Conservation (phyloP, 2,329 filamentous ascomycete genomes). For the Fusarium buxicola region DNA sequence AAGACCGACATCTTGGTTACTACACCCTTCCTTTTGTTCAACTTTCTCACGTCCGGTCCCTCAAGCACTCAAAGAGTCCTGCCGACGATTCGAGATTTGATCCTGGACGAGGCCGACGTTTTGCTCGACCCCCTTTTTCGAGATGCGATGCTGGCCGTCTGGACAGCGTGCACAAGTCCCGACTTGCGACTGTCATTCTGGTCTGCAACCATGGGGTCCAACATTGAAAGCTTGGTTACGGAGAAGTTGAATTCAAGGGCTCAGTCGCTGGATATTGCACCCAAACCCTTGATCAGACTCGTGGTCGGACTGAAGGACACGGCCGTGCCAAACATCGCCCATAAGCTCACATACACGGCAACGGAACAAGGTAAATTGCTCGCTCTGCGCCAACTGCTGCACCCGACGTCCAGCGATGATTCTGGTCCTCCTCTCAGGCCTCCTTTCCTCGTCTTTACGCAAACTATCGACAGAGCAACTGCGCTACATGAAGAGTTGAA, state of each 20-base stretch:
- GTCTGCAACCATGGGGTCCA: constrained; percentile 98
- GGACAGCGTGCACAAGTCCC: constrained; percentile 79
- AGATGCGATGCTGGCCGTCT: constrained; percentile 86
- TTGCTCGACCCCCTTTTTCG: constrained; percentile 91
- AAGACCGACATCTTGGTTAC: constrained; percentile 57
- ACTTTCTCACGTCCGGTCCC: constrained; percentile 69
- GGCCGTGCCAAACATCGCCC: constrained; percentile 90
- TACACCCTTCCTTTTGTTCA: constrained; percentile 73
- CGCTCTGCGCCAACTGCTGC: constrained; percentile 88
- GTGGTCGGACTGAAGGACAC: constrained; percentile 98
- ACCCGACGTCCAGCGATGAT: constrained; percentile 70
- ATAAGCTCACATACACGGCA: constrained; percentile 90
- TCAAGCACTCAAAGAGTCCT: constrained; percentile 63
- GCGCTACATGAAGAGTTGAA: constrained; percentile 90
- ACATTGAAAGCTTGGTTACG: constrained; percentile 82
- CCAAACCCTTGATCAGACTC: constrained; percentile 76
- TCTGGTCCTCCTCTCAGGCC: constrained; percentile 76
- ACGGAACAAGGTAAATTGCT: constrained; percentile 95
- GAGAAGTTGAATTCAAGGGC: constrained; percentile 72
- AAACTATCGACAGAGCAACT: constrained; percentile 91
- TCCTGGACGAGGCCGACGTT: constrained; percentile 95
- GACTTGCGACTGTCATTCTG: constrained; percentile 83
- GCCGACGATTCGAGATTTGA: constrained; percentile 76
- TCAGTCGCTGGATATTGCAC: constrained; percentile 50
- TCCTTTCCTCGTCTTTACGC: constrained; percentile 94